Evolutionary conservation across 805 yeast genomes (phyloP).

Genomic region (Saccharomyces cerevisiae): DNA sequence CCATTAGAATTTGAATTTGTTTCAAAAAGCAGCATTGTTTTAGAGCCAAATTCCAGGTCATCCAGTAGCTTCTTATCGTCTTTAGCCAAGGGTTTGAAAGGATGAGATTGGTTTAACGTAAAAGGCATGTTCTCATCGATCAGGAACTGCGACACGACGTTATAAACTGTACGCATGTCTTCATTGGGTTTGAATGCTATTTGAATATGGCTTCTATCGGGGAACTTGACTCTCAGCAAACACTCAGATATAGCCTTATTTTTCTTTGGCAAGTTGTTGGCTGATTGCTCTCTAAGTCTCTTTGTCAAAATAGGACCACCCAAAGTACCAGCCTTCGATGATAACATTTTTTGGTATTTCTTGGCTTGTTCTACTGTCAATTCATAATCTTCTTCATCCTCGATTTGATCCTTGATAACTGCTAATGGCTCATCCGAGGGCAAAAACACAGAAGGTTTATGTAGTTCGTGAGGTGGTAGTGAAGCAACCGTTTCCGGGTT

Average conservation of each 20-base stretch:
- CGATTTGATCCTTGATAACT: slow-evolving; percentile 10
- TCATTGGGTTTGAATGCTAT: slow-evolving; percentile 41
- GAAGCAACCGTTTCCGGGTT: not conserved
- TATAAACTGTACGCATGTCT: slow-evolving; percentile 29
- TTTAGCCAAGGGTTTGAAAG: slow-evolving; percentile 31
- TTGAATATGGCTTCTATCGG: slow-evolving; percentile 47
- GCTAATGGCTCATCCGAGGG: slow-evolving; percentile 13
- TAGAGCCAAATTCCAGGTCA: slow-evolving; percentile 38
- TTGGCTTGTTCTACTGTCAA: slow-evolving; percentile 46
- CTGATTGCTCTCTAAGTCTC: slow-evolving; percentile 33
- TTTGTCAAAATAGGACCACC: slow-evolving; percentile 38
- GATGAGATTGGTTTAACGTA: slow-evolving; percentile 41
- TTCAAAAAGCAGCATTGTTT: slow-evolving; percentile 38
- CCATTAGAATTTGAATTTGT: slow-evolving; percentile 12
- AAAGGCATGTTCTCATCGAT: slow-evolving; percentile 28
- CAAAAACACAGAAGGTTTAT: slow-evolving; percentile 17
- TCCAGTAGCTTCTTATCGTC: slow-evolving; percentile 29
- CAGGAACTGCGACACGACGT: slow-evolving; percentile 24
- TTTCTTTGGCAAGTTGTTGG: slow-evolving; percentile 20
- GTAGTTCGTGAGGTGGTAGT: slow-evolving; percentile 6
- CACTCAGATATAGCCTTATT: slow-evolving; percentile 25
- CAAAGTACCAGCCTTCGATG: slow-evolving; percentile 32
- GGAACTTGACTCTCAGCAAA: slow-evolving; percentile 45
- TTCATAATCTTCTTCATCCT: slow-evolving; percentile 36
- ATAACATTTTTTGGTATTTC: slow-evolving; percentile 42